These are phyloP conservation scores for Schwanniomyces sp. DNA, from an alignment of 805 yeast genomes.

Conservation along the genomic window DNA sequence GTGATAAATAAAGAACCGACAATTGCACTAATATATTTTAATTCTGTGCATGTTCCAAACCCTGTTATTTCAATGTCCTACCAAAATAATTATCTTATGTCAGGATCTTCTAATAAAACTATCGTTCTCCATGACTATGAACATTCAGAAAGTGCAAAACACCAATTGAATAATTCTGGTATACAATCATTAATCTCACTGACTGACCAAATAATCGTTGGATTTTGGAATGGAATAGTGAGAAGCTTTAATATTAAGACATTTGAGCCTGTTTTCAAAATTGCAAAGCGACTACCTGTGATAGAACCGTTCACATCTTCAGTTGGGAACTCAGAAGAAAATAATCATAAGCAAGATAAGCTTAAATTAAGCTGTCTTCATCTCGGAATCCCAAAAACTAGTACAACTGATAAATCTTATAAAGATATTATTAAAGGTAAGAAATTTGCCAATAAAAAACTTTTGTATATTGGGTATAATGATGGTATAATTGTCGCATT, in stretches of 20 bases:
- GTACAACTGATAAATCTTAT: constrained; percentile 3
- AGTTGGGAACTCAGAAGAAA: constrained; percentile 4
- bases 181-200: constrained; percentile 21
- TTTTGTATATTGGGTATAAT: constrained; percentile 52
- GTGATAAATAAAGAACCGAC: constrained; percentile 26
- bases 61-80: constrained; percentile 50
- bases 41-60: constrained; percentile 48
- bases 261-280: constrained; percentile 8
- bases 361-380: constrained; percentile 2
- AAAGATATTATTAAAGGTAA: constrained; percentile 10
- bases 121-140: constrained; percentile 24
- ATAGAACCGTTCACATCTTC: constrained; percentile 5
- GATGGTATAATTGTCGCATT: constrained; percentile 46
- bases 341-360: not conserved
- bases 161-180: constrained; percentile 17
- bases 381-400: not conserved
- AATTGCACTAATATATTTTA: constrained; percentile 16
- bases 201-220: constrained; percentile 24
- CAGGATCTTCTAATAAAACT: constrained; percentile 51
- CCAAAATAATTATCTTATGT: constrained; percentile 29
- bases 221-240: constrained; percentile 55
- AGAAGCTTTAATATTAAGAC: constrained; percentile 13
- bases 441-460: constrained; percentile 13
- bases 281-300: constrained; percentile 11
- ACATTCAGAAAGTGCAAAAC: not conserved